Base-by-base conservation (phyloP, 768 basidiomycete species). In the Leccinum incarnatum region DNA sequence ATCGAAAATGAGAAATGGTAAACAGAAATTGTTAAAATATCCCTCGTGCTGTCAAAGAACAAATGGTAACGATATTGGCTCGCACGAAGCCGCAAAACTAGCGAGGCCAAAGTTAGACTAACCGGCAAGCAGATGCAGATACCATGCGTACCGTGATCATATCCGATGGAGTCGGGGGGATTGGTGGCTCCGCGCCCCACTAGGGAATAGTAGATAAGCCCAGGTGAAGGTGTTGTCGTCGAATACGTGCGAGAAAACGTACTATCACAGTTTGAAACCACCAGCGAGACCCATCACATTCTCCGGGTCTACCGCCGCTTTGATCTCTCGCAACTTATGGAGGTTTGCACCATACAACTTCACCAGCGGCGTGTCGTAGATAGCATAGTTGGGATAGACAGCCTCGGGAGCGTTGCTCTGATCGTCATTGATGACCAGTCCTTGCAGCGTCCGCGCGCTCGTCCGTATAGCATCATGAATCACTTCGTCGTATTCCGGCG, bases 371-470 rank as follows among this genome's bases (percentile, higher is more conserved):
- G 42, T 45, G 42, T 45, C 42, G 11, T 45, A 45, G 19, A 45
- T 45, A 6, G 42, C 42, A 45, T 45, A 45, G 42, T 45, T 45
- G 42, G 42, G n/a, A 45, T 45, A 45, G 42, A 45, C 40, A 0
- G 3, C 42, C 0, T 47, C 46, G 46, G 10, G 14, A 15, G 21
- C 7, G 14, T n/a, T 3, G 23, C 46, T 25, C 21, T 12, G 5
- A 7, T 2, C 56, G 10, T 81, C 83, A 32, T 78, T 75, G 5
- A 75, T 60, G 2, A 77, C 81, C 5, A 76, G 67, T 12, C 67
- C 56, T 5, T 66, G 71, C 37, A 86, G 74, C 2, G 71, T 73
- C 0, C 59, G 71, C 0, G 76, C 72, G 56, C 75, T 81, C 21
- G 71, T 60, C 25, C 68, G 67, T 11, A 73, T 67, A 2, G 81